These are phyloP conservation scores for Flagelloscypha sp. DNA, from an alignment of 768 basidiomycete genomes.

Conservation along the genomic window DNA sequence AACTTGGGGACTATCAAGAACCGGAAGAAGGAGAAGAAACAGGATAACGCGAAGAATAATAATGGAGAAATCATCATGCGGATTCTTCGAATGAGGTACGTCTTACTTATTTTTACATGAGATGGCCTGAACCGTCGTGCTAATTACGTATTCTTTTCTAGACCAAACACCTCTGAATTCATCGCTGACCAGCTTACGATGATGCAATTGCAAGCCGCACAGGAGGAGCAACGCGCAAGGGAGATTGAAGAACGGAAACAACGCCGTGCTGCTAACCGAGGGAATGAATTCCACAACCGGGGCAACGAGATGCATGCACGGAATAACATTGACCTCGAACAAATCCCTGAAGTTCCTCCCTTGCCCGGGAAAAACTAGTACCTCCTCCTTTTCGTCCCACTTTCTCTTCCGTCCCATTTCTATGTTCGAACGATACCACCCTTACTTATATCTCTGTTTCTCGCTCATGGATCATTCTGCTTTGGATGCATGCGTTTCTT, in stretches of 20 bases:
- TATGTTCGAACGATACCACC: too few relatives aligned
- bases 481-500: too few relatives aligned
- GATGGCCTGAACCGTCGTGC: not conserved
- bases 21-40: constrained; percentile 85
- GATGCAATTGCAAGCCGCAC: constrained; percentile 72
- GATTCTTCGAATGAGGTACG: constrained; percentile 90
- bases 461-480: too few relatives aligned
- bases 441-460: too few relatives aligned
- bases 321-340: too few relatives aligned
- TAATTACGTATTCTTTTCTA: constrained; percentile 26
- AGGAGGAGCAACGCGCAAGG: constrained; percentile 67
- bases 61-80: constrained; percentile 93
- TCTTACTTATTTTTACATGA: not conserved
- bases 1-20: constrained; percentile 96
- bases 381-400: constrained; percentile 80
- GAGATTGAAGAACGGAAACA: constrained; percentile 51
- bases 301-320: too few relatives aligned
- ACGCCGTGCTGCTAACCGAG: constrained; percentile 32
- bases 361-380: constrained; percentile 77
- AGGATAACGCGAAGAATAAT: constrained; percentile 66
- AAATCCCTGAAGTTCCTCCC: too few relatives aligned
- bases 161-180: constrained; percentile 77
- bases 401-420: too few relatives aligned
- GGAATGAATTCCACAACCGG: too few relatives aligned
- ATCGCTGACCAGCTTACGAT: constrained; percentile 82